phyloP scores from a whole-genome alignment of 352 stramenopile species.

The Phytophthora constricta region DNA sequence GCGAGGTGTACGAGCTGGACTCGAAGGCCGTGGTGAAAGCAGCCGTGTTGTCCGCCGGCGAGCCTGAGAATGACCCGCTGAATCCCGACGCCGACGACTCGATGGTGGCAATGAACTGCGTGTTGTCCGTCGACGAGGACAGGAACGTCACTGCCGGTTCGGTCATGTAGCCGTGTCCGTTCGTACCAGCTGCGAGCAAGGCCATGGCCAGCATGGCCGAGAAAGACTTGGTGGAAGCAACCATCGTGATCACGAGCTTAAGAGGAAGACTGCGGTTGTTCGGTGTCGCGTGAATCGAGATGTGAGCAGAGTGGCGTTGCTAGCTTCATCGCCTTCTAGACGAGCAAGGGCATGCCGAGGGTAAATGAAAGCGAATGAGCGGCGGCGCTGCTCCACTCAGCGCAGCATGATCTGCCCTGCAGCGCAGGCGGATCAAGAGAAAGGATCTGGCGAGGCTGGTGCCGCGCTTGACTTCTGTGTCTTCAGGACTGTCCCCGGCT shows the following conservation, averaged over 20 bases:
- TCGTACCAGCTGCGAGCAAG: constrained; percentile 7
- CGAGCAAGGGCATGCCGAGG: not conserved
- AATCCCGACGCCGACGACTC: constrained; percentile 38
- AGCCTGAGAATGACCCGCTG: constrained; percentile 29
- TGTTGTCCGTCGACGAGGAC: constrained; percentile 34
- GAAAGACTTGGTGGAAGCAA: constrained; percentile 18
- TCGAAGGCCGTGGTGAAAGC: constrained; percentile 36
- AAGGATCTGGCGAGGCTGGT: constrained; percentile 7
- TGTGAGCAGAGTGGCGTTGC: constrained; percentile 13
- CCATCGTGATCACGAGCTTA: constrained; percentile 13
- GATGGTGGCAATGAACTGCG: constrained; percentile 40
- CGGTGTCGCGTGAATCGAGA: constrained; percentile 20
- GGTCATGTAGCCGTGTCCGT: constrained; percentile 38
- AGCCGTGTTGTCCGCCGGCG: constrained; percentile 31
- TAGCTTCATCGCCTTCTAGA: constrained; percentile 14
- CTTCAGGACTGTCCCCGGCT: constrained; percentile 2
- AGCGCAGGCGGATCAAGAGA: constrained; percentile 32
- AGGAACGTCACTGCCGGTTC: constrained; percentile 34
- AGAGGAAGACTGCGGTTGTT: constrained; percentile 15
- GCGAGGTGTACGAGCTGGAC: constrained; percentile 34
- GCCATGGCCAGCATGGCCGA: constrained; percentile 19
- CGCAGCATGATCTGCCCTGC: constrained; percentile 17
- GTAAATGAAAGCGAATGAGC: not conserved
- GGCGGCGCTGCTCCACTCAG: not conserved
- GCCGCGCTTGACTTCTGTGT: not conserved